Percentiles rank a stretch among this genome's conserved stretches.
Conservation (phyloP, 2,329 filamentous ascomycete genomes). For the Neurospora sp. region DNA sequence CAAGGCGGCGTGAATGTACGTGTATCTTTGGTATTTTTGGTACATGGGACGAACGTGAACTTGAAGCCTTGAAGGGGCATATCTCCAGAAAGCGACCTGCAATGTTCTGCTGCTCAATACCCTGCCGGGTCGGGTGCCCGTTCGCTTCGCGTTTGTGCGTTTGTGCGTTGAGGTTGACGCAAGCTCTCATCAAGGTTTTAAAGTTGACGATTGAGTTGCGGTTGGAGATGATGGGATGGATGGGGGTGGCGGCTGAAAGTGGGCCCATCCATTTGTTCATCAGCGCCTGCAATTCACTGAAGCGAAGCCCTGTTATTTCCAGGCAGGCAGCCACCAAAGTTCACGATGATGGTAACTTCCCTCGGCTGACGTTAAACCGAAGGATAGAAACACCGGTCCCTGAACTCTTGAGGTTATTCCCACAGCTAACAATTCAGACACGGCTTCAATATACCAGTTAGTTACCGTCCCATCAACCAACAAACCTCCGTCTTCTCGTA, state of each 20-base stretch:
- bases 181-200: background rate
- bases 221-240: background rate
- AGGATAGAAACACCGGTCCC: background rate
- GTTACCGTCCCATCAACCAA: background rate
- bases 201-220: background rate
- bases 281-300: background rate
- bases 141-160: background rate
- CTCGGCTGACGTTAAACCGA: background rate
- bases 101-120: background rate
- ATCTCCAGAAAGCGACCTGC: background rate
- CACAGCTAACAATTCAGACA: background rate
- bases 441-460: background rate
- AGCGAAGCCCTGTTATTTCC: background rate
- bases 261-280: background rate
- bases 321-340: background rate
- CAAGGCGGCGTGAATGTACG: constrained; percentile 1
- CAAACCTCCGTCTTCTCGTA: background rate
- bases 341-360: background rate
- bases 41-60: background rate
- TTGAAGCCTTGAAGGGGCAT: background rate
- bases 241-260: background rate
- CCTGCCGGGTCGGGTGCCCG: background rate
- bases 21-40: background rate
- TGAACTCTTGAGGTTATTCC: background rate
- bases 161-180: background rate